Evolutionary conservation across 2,329 filamentous ascomycete species (phyloP).

Genomic region (Neonectria faginata): DNA sequence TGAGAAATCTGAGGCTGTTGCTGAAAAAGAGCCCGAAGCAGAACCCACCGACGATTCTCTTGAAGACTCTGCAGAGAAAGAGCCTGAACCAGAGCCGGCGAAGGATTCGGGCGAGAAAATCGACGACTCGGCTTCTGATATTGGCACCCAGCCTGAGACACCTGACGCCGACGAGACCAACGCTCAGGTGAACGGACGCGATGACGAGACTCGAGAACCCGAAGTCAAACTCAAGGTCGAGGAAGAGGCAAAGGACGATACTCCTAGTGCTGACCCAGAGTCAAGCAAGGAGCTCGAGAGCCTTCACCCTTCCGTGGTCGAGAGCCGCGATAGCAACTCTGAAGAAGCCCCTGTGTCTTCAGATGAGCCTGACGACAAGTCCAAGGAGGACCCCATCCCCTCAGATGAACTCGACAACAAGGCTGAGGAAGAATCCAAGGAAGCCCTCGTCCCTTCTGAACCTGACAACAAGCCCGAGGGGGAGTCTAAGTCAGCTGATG

Average conservation of each 20-base stretch:
- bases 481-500: not conserved
- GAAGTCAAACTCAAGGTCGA: slow-evolving; percentile 13
- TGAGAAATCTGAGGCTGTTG: slow-evolving; percentile 1
- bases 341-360: slow-evolving; percentile 11
- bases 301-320: not conserved
- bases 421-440: too few relatives aligned
- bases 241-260: slow-evolving; percentile 16
- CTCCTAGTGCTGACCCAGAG: slow-evolving; percentile 7
- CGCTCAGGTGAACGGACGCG: slow-evolving; percentile 20
- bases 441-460: not conserved
- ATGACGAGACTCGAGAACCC: slow-evolving; percentile 7
- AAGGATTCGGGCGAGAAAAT: slow-evolving; percentile 9
- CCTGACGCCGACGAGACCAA: slow-evolving; percentile 25
- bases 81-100: slow-evolving; percentile 19
- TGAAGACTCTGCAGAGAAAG: not conserved
- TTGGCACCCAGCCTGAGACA: slow-evolving; percentile 14
- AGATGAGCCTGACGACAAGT: slow-evolving; percentile 9
- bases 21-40: not conserved
- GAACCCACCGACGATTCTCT: slow-evolving; percentile 1
- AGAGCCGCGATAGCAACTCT: slow-evolving; percentile 14
- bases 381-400: slow-evolving; percentile 12
- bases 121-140: slow-evolving; percentile 11
- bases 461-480: not conserved
- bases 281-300: slow-evolving; percentile 20
- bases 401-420: not conserved